Base-by-base conservation (phyloP, 1,284 basidiomycete genomes). In the Pterula multifida region DNA sequence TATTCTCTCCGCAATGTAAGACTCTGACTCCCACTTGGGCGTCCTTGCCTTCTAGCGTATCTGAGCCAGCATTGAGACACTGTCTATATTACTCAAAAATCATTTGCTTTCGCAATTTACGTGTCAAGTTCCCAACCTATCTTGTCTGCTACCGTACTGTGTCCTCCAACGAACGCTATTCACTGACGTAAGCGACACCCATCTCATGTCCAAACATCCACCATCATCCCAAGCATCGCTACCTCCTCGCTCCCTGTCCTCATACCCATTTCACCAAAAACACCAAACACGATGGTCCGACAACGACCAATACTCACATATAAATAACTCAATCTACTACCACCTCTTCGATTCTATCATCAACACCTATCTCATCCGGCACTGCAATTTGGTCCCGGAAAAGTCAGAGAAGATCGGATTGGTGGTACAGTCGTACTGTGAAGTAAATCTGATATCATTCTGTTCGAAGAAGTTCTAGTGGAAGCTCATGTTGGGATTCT, bases 301-400 rank as follows among this genome's bases (percentile, higher is more conserved):
- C 68, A 88, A 88, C 57, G 85, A 88, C 66, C 84, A 86, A 57
- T 88, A 88, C 59, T 72, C 75, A 3, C 85, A 88, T 55, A 67
- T 87, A 56, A 88, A 88, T 64, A 88, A 88, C 63, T 72, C 81
- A 0, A 65, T 85, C n/a, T 88, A 85, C 63, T 85, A 85, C 60
- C 81, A 84, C 58, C 71, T 85, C 49, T 84, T 87, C 61, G 85
- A 87, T 65, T 84, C 83, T 3, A 67, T 86, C 57, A 68, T 87
- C 61, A 88, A 88, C 61, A 73, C 81, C 3, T 86, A 83, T 60
- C 75, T 86, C 54, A 78, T 83, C 44, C 63, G 75, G 50, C 63
- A 69, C 28, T 85, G 81, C 54, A 71, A 68, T 2, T 67, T 78
- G 24, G 62, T 69, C 17, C 80, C 81, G 0, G 62, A 68, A 1